Evolutionary conservation across 768 basidiomycete species (phyloP), one percentile per base, ranked within the genome.

Genomic region (Boletellus ananas): DNA sequence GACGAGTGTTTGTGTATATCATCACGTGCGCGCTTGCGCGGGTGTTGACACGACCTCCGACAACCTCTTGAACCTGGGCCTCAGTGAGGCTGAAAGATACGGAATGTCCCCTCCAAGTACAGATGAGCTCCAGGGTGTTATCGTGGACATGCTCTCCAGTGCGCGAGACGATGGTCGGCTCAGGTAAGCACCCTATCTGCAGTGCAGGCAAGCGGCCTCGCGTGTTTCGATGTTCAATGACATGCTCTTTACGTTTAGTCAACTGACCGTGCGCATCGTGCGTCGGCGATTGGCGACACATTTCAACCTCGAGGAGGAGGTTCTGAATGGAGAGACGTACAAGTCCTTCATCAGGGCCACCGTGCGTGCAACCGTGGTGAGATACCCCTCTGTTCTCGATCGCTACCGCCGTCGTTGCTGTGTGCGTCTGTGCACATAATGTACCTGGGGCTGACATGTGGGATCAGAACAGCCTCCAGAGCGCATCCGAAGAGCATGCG

Each of bases 281-380:
- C 77, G 84, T 12, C 62, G 68, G 48, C 58, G 70, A n/a, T 45
- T 85, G 1, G 84, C 84, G 64, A 57, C 67, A 21, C 56, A 70
- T 20, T 70, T 83, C 38, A 50, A 56, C 4, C 62, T 86, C n/a
- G 70, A 72, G 9, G 55, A 66, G 6, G 79, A 77, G 0, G 59
- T 68, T 3, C 63, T 86, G 35, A 73, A 76, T 25, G 57, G 51
- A 23, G 60, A 67, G 17, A 67, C 74, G 42, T 79, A 75, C 65
- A 85, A 76, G 59, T 50, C 56, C 14, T 59, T 70, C 3, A 60
- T 87, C 21, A 83, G 79, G 54, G 52, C 59, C 10, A 49, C 49
- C 11, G 55, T 62, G 33, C 48, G 51, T 44, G 46, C 49, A 1
- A 53, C 51, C 20, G 29, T 64, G 42, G 61, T 59, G 42, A 45